Evolutionary conservation across 768 basidiomycete genomes (phyloP).

Genomic region (Mycena alexandri): DNA sequence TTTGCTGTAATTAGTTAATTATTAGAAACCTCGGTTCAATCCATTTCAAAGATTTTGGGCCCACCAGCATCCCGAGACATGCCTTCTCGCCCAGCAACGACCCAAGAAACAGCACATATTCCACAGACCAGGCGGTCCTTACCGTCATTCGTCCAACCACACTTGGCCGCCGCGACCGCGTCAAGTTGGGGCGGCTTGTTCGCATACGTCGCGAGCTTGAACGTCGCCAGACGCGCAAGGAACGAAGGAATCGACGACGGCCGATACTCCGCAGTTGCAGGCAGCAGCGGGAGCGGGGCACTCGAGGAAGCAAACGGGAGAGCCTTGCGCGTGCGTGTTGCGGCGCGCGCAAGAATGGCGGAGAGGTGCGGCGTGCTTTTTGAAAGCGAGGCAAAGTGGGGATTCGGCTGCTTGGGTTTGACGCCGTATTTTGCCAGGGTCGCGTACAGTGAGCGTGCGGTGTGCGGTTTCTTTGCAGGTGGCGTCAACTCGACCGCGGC

Average conservation of each 20-base stretch:
- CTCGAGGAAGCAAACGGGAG: conserved; percentile 56
- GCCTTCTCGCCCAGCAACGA: conserved; percentile 76
- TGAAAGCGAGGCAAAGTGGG: conserved; percentile 48
- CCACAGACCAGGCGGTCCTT: conserved; percentile 84
- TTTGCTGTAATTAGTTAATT: conserved; percentile 59
- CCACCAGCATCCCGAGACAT: conserved; percentile 83
- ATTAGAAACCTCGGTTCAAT: conserved; percentile 31
- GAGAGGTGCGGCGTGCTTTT: conserved; percentile 78
- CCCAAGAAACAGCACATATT: conserved; percentile 80
- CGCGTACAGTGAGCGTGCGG: conserved; percentile 74
- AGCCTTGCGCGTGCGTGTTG: conserved; percentile 65
- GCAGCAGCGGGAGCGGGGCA: conserved; percentile 47
- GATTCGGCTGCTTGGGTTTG: conserved; percentile 60
- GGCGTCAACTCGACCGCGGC: conserved; percentile 64
- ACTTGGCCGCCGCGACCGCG: conserved; percentile 84
- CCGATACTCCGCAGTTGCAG: conserved; percentile 72
- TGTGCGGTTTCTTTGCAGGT: conserved; percentile 65
- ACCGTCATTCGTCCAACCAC: conserved; percentile 88
- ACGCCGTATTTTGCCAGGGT: conserved; percentile 85
- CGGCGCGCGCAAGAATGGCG: conserved; percentile 78
- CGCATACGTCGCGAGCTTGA: conserved; percentile 82
- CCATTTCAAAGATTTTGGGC: conserved; percentile 48
- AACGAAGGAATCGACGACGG: conserved; percentile 85
- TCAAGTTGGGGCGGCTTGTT: conserved; percentile 82
- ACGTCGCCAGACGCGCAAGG: conserved; percentile 79